phyloP scores from a whole-genome alignment of 1,284 basidiomycete species.

The Apiotrichum siamense region DNA sequence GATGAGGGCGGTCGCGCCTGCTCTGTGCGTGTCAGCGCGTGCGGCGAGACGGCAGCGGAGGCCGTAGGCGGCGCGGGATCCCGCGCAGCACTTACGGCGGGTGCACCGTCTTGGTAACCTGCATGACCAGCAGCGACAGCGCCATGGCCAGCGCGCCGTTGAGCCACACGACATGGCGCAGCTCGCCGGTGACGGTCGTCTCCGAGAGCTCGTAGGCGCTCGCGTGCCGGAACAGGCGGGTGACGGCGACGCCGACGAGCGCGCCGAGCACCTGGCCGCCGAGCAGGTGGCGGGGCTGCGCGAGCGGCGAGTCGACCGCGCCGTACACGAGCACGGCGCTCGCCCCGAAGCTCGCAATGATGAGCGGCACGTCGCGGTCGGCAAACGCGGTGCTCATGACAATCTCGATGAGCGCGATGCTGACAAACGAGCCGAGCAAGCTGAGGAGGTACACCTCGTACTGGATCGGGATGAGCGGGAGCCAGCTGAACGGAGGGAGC shows the following conservation, averaged over 20 bases:
- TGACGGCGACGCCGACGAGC: constrained; percentile 54
- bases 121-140: constrained; percentile 53
- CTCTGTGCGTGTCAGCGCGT: constrained; percentile 30
- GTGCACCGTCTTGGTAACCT: constrained; percentile 57
- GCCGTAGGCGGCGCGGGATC: too few relatives aligned
- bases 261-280: constrained; percentile 57
- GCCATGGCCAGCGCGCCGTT: constrained; percentile 56
- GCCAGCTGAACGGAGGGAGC: constrained; percentile 34
- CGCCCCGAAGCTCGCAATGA: constrained; percentile 56
- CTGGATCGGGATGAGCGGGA: constrained; percentile 41
- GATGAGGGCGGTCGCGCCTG: constrained; percentile 52
- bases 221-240: constrained; percentile 54
- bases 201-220: constrained; percentile 47
- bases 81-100: constrained; percentile 50
- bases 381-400: constrained; percentile 49
- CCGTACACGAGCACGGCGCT: constrained; percentile 58
- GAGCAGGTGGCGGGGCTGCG: constrained; percentile 58
- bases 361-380: constrained; percentile 24
- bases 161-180: constrained; percentile 52
- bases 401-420: constrained; percentile 56
- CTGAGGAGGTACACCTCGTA: constrained; percentile 52
- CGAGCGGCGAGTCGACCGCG: constrained; percentile 56
- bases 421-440: constrained; percentile 55
- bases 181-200: constrained; percentile 12
- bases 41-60: too few relatives aligned